Percentiles rank a stretch among this genome's conserved stretches.
Conservation (phyloP, 108 stramenopile species). For the Nitzschia sp. region DNA sequence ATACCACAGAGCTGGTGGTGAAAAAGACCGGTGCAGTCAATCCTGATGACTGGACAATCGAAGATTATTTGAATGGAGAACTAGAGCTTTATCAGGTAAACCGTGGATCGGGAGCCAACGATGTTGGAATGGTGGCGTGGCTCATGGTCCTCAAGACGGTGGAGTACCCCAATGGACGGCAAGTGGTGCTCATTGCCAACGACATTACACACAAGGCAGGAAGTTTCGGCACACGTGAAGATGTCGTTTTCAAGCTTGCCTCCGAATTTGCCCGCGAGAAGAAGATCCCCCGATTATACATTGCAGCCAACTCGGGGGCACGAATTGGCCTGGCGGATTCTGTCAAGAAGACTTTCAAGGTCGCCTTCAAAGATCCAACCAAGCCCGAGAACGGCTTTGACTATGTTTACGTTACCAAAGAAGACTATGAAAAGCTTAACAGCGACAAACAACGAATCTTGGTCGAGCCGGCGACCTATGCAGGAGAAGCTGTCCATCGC, state of each 20-base stretch:
- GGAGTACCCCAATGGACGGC: conserved; percentile 91
- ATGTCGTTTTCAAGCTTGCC: conserved; percentile 96
- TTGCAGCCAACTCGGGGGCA: conserved; percentile 97
- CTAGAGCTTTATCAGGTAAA: conserved; percentile 85
- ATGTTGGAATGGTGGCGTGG: conserved; percentile 99
- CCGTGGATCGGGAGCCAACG: conserved; percentile 91
- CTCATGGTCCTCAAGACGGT: conserved; percentile 92
- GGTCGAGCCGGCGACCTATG: conserved; percentile 47
- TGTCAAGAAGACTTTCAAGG: conserved; percentile 90
- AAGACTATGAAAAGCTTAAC: conserved; percentile 80
- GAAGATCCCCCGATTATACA: conserved; percentile 92
- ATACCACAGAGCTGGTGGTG: conserved; percentile 92
- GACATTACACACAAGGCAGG: conserved; percentile 98
- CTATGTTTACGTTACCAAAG: conserved; percentile 91
- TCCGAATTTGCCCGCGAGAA: conserved; percentile 88
- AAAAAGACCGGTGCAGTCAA: conserved; percentile 55
- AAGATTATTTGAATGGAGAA: conserved; percentile 81
- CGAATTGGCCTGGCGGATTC: conserved; percentile 97
- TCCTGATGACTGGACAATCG: conserved; percentile 73
- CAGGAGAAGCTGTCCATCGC: conserved; percentile 69
- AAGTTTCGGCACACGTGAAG: conserved; percentile 98
- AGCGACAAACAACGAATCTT: conserved; percentile 35
- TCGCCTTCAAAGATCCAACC: conserved; percentile 92
- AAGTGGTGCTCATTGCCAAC: conserved; percentile 98
- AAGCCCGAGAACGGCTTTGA: conserved; percentile 96